Base-by-base conservation (phyloP, 495 filamentous ascomycete species). In the Penicillium cosmopolitanum region DNA sequence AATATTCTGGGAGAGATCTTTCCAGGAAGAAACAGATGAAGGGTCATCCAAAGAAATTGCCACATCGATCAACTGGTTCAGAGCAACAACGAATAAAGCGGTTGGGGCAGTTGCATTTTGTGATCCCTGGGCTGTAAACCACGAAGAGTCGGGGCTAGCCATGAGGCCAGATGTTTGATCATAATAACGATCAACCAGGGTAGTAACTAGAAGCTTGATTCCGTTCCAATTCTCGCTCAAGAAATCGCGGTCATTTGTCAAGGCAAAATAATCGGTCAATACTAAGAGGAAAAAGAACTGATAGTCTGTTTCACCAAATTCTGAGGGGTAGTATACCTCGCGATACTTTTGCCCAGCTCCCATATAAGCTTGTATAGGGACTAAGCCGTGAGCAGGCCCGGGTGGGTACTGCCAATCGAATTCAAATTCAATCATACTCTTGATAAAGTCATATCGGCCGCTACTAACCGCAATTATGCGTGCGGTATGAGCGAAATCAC, bases 241-340 rank as follows among this genome's bases (percentile, higher is more conserved):
- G n/a, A 42, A 35, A 19, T n/a, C 54, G 19, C 36, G 55, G 36
- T 71, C 66, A 6, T 47, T 53, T 6, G 59, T 64, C 28, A 52
- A 16, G 9, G 44, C 23, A 51, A 62, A 65, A 43, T 67, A 73
- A 25, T 71, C 60, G 0, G 56, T 58, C 44, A 72, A 47, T 0
- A 44, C 43, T 0, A 66, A 38, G 21, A 73, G 60, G 19, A 63
- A 56, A 18, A 73, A 56, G 8, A 68, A 44, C 44, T 73, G 62
- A 53, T 73, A 73, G 51, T 74, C 72, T 36, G 66, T 59, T 36
- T 59, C 55, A 6, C 61, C 61, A 56, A 51, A 59, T 18, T 63
- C 44, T 7, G 61, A 60, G 8, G 52, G 51, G 13, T 55, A 59
- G 48, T 55, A 53, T 7, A 52, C 56, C 23, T 58, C 51, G 15